A percentile compares a stretch with the other conserved stretches of the same genome.
Evolutionary conservation across 768 basidiomycete genomes (phyloP).

Genomic region (Hericium erinaceus): DNA sequence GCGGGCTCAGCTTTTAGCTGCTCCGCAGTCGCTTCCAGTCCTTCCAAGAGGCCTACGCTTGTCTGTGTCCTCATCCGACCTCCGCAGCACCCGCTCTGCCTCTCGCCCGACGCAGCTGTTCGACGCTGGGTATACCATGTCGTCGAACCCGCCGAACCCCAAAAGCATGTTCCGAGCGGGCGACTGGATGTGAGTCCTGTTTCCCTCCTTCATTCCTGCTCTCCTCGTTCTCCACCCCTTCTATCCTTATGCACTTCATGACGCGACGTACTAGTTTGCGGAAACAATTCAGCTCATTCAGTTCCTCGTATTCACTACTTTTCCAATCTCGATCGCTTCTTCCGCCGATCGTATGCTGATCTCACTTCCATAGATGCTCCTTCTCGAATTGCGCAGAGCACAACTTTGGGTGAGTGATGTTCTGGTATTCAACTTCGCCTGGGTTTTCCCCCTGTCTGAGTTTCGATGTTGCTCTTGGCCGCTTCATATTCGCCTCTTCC

Average conservation of each 20-base stretch:
- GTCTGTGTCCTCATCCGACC: neutral
- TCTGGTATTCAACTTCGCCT: slow-evolving; percentile 1
- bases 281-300: neutral
- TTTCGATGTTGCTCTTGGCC: slow-evolving; percentile 5
- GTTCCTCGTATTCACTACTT: neutral
- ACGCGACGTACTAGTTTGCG: too few species aligned
- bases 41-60: neutral
- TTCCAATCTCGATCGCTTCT: neutral
- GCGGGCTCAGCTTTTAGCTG: too few species aligned
- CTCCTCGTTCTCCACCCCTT: neutral
- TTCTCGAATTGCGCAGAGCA: slow-evolving; percentile 67
- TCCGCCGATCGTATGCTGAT: neutral
- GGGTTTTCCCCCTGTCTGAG: slow-evolving; percentile 20
- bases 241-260: neutral
- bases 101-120: neutral
- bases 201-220: neutral
- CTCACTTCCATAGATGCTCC: slow-evolving; percentile 40
- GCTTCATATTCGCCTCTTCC: slow-evolving; percentile 3
- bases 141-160: slow-evolving; percentile 64
- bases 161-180: slow-evolving; percentile 57
- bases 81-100: neutral
- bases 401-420: slow-evolving; percentile 69
- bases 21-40: too few species aligned
- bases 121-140: slow-evolving; percentile 39
- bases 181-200: slow-evolving; percentile 63